Evolutionary conservation across 495 filamentous ascomycete genomes (phyloP).

Genomic region (Bryoglossum gracile): DNA sequence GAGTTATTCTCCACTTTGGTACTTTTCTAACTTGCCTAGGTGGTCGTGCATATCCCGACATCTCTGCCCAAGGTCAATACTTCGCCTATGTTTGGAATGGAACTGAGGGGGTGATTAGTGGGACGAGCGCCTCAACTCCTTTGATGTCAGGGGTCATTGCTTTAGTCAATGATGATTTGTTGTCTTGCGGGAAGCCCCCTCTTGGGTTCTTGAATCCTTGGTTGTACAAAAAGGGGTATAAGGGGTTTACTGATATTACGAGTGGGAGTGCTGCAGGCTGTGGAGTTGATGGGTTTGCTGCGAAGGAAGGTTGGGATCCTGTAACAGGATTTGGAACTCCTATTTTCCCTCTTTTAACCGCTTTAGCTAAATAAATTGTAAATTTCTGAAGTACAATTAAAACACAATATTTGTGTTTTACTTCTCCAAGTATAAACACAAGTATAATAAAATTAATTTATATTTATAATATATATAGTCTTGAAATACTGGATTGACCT

Average conservation of each 20-base stretch:
- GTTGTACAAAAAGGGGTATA: constrained; percentile 49
- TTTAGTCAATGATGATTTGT: constrained; percentile 52
- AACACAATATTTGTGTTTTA: too few species aligned
- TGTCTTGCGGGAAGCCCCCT: constrained; percentile 44
- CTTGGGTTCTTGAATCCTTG: constrained; percentile 56
- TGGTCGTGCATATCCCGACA: constrained; percentile 68
- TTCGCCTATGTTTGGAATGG: constrained; percentile 39
- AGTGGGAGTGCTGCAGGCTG: constrained; percentile 50
- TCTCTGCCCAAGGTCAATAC: constrained; percentile 53
- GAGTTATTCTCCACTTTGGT: not conserved
- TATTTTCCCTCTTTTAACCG: not conserved
- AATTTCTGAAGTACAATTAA: too few species aligned
- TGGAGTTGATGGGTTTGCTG: constrained; percentile 44
- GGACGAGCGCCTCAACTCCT: constrained; percentile 30
- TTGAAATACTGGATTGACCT: too few species aligned
- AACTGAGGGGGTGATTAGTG: constrained; percentile 39
- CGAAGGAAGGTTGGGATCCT: constrained; percentile 53
- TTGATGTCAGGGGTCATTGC: constrained; percentile 41
- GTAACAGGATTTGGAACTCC: constrained; percentile 55
- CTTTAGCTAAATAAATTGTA: too few species aligned
- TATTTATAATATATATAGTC: too few species aligned
- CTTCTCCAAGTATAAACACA: too few species aligned
- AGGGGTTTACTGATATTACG: constrained; percentile 54
- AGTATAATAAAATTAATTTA: too few species aligned
- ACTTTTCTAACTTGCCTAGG: constrained; percentile 30